Evolutionary conservation across 2,329 filamentous ascomycete genomes (phyloP), one percentile per base, ranked within the genome.

Genomic region (Cryphonectria naterciae): DNA sequence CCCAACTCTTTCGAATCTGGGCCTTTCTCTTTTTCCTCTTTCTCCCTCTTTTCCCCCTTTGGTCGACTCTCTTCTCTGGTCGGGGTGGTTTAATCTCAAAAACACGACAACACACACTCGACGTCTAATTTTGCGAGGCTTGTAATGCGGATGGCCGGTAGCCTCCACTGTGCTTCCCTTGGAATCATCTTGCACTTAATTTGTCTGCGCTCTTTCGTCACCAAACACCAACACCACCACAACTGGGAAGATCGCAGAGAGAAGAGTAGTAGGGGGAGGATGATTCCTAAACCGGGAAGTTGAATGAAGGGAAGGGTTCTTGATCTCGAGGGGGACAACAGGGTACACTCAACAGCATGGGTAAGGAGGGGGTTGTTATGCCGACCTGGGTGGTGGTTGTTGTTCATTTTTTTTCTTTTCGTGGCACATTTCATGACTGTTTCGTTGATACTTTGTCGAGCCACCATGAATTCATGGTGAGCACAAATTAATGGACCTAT

Each of bases 91-190:
- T 41, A 58, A 58, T 58, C 32, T 32, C 32, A 39, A 11, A 3
- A 39, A 35, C 35, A 41, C 25, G 25, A 25, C 39, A 64, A 65
- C 19, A 49, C 32, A 65, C 8, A 46, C 41, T 37, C 28, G 46
- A 65, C 46, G 25, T 49, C 63, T 54, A 19, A 37, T 65, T 22
- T 54, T 37, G 63, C 63, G 63, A 56, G 58, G 68, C 64, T 70
- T 62, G 63, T 60, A 67, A 63, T 70, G 63, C 56, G 63, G 63
- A 69, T 65, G 39, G 39, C 4, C 8, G 61, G 62, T 28, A 64
- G 68, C 68, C 62, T 65, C 52, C 8, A 35, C 37, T 60, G 54
- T 60, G 54, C 28, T 63, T 67, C 19, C 32, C 17, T 37, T n/a
- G 25, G 19, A 60, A 37, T 32, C 28, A 58, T 69, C 49, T 39